Percentiles rank a stretch among this genome's conserved stretches.
Evolutionary conservation across 768 basidiomycete species (phyloP).

Genomic region (Dentipellis fragilis): DNA sequence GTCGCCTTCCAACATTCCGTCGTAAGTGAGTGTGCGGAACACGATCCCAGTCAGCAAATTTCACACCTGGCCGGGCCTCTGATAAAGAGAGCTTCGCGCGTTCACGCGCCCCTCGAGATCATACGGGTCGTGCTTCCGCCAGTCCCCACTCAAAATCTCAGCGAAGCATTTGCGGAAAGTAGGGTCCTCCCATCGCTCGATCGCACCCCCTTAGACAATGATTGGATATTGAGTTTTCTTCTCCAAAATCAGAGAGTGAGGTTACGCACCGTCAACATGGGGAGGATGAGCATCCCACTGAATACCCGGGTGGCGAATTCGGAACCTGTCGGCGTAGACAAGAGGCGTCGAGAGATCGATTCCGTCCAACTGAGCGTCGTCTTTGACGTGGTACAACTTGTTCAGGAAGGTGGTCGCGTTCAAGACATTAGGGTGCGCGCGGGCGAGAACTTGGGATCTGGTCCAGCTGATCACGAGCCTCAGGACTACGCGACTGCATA

Average conservation of each 20-base stretch:
- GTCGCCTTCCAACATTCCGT: constrained; percentile 4
- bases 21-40: not conserved
- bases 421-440: constrained; percentile 57
- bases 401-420: constrained; percentile 50
- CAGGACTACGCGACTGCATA: not conserved
- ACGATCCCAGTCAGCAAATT: not conserved
- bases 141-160: constrained; percentile 17
- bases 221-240: not conserved
- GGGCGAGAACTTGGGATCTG: constrained; percentile 52
- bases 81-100: constrained; percentile 26
- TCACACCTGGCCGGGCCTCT: constrained; percentile 10
- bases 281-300: constrained; percentile 45
- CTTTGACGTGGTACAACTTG: constrained; percentile 44
- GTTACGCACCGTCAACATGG: constrained; percentile 34
- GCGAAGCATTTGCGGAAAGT: constrained; percentile 14
- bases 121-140: constrained; percentile 18
- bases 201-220: constrained; percentile 21
- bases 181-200: constrained; percentile 25
- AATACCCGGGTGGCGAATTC: constrained; percentile 59
- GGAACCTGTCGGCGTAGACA: constrained; percentile 64
- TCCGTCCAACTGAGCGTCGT: constrained; percentile 29
- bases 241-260: not conserved
- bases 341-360: constrained; percentile 56
- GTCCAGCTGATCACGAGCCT: constrained; percentile 28
- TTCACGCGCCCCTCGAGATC: constrained; percentile 16